These are phyloP conservation scores for Leccinum longicurvipes DNA, from an alignment of 768 basidiomycete genomes.

Conservation along the genomic window DNA sequence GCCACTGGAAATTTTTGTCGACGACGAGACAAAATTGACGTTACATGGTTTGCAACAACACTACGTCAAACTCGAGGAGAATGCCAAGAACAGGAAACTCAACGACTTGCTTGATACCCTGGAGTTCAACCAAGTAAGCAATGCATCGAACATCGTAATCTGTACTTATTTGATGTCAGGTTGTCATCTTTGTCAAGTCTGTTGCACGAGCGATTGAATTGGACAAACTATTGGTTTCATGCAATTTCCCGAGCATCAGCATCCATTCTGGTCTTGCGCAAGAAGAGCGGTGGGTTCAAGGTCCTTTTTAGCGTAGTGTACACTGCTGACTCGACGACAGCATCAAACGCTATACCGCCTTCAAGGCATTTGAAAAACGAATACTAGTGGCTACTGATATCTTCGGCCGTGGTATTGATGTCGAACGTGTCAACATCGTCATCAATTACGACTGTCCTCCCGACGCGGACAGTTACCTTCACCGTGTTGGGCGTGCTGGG, in stretches of 20 bases:
- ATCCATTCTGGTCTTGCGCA: conserved; percentile 95
- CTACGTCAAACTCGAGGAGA: conserved; percentile 95
- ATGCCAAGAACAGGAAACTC: conserved; percentile 92
- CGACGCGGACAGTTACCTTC: conserved; percentile 97
- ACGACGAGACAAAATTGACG: conserved; percentile 98
- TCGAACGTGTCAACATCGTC: conserved; percentile 99
- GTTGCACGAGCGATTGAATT: conserved; percentile 95
- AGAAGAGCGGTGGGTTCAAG: conserved; percentile 80
- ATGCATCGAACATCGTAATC: background rate
- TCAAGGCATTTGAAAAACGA: conserved; percentile 99
- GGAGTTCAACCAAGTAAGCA: conserved; percentile 92
- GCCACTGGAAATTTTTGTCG: conserved; percentile 99
- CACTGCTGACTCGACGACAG: conserved; percentile 39
- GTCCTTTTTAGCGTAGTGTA: background rate
- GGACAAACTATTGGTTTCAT: conserved; percentile 92
- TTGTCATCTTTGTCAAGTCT: conserved; percentile 99
- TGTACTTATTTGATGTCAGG: conserved; percentile 45
- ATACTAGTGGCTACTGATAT: conserved; percentile 99
- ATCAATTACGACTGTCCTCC: conserved; percentile 98
- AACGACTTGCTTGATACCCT: conserved; percentile 94
- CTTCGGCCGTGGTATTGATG: conserved; percentile 98
- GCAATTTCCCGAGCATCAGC: conserved; percentile 97
- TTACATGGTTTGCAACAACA: conserved; percentile 98
- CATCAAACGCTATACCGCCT: conserved; percentile 93
- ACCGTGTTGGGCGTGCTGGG: conserved; percentile 98